Evolutionary conservation across 768 basidiomycete species (phyloP).

Genomic region (Tulasnella sp.): DNA sequence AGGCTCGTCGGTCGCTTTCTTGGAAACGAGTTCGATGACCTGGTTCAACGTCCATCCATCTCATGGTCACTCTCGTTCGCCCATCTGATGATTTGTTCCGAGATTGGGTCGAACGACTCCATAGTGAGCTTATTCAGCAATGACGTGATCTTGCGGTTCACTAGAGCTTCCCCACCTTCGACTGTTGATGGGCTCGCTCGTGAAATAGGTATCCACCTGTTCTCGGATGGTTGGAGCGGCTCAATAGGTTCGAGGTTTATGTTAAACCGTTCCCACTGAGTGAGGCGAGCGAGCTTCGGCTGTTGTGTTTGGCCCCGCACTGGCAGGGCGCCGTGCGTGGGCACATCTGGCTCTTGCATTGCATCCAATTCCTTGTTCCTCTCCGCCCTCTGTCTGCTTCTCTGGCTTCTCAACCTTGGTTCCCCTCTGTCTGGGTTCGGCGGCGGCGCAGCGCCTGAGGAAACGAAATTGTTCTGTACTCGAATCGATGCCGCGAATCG

Average conservation of each 20-base stretch:
- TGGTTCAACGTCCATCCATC: slow-evolving; percentile 36
- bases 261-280: not conserved
- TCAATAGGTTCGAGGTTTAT: not conserved
- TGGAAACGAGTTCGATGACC: slow-evolving; percentile 37
- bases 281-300: not conserved
- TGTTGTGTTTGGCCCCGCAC: not conserved
- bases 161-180: slow-evolving; percentile 31
- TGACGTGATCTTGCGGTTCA: slow-evolving; percentile 40
- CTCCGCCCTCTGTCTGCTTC: slow-evolving; percentile 75
- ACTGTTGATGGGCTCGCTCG: not conserved
- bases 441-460: slow-evolving; percentile 29
- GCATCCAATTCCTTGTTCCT: slow-evolving; percentile 47
- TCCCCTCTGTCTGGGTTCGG: slow-evolving; percentile 31
- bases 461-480: slow-evolving; percentile 96
- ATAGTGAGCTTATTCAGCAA: slow-evolving; percentile 41
- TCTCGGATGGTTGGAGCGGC: not conserved
- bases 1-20: slow-evolving; percentile 41
- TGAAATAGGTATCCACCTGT: not conserved
- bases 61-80: slow-evolving; percentile 36
- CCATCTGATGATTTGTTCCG: slow-evolving; percentile 37
- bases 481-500: not conserved
- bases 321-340: slow-evolving; percentile 16
- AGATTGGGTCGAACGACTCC: slow-evolving; percentile 39
- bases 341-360: slow-evolving; percentile 26
- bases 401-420: slow-evolving; percentile 58